Percentiles rank a stretch among this genome's conserved stretches.
phyloP scores from a whole-genome alignment of 129 eudicot genomes.

The Silybum marianum region DNA sequence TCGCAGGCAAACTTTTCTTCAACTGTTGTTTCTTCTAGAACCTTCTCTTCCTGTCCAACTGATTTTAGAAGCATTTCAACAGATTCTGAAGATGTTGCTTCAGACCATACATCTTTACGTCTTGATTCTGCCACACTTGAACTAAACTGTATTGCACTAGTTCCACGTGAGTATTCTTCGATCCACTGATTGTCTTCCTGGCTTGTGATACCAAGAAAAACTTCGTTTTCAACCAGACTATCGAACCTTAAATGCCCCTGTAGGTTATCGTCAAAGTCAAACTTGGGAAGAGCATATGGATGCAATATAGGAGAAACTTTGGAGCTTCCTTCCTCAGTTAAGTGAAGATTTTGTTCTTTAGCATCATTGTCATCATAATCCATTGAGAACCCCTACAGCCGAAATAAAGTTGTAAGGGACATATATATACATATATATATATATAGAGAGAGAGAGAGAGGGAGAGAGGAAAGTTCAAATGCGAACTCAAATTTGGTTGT shows the following conservation, averaged over 20 bases:
- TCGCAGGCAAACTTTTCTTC: slow-evolving; percentile 44
- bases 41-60: slow-evolving; percentile 90
- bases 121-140: slow-evolving; percentile 70
- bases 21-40: slow-evolving; percentile 45
- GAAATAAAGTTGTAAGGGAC: slow-evolving; percentile 17
- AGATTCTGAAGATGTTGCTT: slow-evolving; percentile 97
- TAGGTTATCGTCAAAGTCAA: slow-evolving; percentile 82
- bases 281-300: slow-evolving; percentile 77
- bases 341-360: slow-evolving; percentile 67
- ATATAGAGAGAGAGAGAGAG: no score
- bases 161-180: slow-evolving; percentile 80
- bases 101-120: slow-evolving; percentile 94
- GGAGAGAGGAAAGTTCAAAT: no score
- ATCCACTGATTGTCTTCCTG: slow-evolving; percentile 96
- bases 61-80: slow-evolving; percentile 96
- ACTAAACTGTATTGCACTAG: slow-evolving; percentile 69
- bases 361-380: slow-evolving; percentile 82
- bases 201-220: slow-evolving; percentile 85
- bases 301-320: slow-evolving; percentile 62
- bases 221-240: slow-evolving; percentile 83
- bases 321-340: slow-evolving; percentile 73
- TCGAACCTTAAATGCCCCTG: slow-evolving; percentile 86
- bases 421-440: no score
- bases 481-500: no score
- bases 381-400: slow-evolving; percentile 71